Percentiles rank a stretch among this genome's conserved stretches.
phyloP scores from a whole-genome alignment of 2,329 filamentous ascomycete species.

The Alternaria solani region DNA sequence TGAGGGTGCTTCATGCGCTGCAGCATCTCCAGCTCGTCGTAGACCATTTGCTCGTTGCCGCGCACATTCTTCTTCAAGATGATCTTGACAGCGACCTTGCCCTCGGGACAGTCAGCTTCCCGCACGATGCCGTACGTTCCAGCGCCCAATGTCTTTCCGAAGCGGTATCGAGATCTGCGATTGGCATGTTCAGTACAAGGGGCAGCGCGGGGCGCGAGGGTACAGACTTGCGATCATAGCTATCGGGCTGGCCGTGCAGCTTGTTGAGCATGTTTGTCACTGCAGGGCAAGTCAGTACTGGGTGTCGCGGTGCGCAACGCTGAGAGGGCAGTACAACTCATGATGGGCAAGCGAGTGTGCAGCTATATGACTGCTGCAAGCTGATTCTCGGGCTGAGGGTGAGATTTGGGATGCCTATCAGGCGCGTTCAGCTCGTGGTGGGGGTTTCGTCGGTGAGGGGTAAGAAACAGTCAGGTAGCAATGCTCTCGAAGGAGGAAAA shows the following conservation, averaged over 20 bases:
- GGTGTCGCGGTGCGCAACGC: slow-evolving; percentile 2
- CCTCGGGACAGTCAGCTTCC: slow-evolving; percentile 84
- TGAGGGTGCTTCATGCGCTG: slow-evolving; percentile 90
- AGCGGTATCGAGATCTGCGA: slow-evolving; percentile 81
- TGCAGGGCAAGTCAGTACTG: slow-evolving; percentile 51
- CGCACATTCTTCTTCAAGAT: slow-evolving; percentile 99
- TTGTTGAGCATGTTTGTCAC: slow-evolving; percentile 92
- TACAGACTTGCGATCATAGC: slow-evolving; percentile 95
- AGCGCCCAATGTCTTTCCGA: slow-evolving; percentile 92
- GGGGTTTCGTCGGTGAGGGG: slow-evolving; percentile 39
- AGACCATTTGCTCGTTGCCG: slow-evolving; percentile 98
- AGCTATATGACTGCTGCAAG: slow-evolving; percentile 36
- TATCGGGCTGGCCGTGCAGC: slow-evolving; percentile 94
- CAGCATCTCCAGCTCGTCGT: slow-evolving; percentile 94
- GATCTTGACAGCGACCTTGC: slow-evolving; percentile 96
- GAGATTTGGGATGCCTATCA: slow-evolving; percentile 39
- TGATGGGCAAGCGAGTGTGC: slow-evolving; percentile 38
- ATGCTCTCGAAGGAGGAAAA: slow-evolving; percentile 24
- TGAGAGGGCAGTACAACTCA: slow-evolving; percentile 43
- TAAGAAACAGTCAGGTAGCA: slow-evolving; percentile 34
- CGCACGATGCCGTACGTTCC: slow-evolving; percentile 98
- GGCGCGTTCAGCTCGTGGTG: slow-evolving; percentile 39
- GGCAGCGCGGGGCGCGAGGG: slow-evolving; percentile 28
- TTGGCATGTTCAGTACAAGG: slow-evolving; percentile 40
- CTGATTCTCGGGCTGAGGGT: slow-evolving; percentile 43